Evolutionary conservation across 176 grass and related monocot genomes (phyloP), one percentile per base, ranked within the genome.

Genomic region (Aechmea fasciata): DNA sequence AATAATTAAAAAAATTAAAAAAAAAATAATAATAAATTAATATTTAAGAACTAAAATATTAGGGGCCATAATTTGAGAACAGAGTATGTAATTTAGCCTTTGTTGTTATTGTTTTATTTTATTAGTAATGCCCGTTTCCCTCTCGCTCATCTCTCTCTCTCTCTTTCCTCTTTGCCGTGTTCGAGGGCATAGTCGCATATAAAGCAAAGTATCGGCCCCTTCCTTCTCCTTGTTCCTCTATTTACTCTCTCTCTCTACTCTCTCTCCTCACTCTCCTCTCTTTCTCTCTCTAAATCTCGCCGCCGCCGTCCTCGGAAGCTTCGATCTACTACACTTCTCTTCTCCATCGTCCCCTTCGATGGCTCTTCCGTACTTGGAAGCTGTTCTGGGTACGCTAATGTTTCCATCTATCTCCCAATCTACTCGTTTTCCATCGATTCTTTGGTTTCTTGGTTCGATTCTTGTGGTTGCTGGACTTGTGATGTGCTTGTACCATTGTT

Each of bases 231-330:
- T 7, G 5, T 41, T 5, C 0, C 33, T 41, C 33, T 0, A 41
- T 41, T 41, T 41, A 41, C 63, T 28, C 24, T 65, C 5, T 68
- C 65, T 48, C 33, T 47, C 8, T 67, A 23, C 65, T 11, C 10
- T 47, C n/a, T 20, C 41, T 18, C 29, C 29, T 11, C 33, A 23
- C 3, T 23, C 1, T 15, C 2, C 48, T 71, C 50, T 15, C 50
- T 54, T 24, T 71, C 69, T 57, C 69, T 26, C 23, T 28, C 69
- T 71, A 12, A n/a, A 12, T 12, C 52, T 55, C 55, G 13, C 18
- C 55, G 15, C 55, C 55, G 5, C 55, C n/a, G 33, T 3, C 4
- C 33, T 41, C 4, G 33, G 33, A 41, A 41, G 33, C 4, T 41
- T 41, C 33, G 33, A 6, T 41, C 33, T 6, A 41, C 55, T 61